These are phyloP conservation scores for Hevea brasiliensis DNA, from an alignment of 345 rosid genomes.

Conservation along the genomic window DNA sequence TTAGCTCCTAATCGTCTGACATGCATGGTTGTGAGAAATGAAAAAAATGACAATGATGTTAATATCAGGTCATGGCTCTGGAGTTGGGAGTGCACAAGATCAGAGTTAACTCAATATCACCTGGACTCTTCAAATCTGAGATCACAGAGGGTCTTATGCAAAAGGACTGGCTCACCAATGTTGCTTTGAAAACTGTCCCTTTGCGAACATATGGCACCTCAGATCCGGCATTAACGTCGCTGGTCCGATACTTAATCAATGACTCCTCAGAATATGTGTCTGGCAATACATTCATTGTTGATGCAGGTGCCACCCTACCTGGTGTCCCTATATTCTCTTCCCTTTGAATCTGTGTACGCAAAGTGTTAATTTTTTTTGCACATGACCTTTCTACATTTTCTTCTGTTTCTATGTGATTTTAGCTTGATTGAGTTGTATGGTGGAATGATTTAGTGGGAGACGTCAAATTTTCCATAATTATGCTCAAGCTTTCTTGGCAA, in stretches of 20 bases:
- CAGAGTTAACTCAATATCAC: constrained; percentile 75
- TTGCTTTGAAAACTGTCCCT: constrained; percentile 39
- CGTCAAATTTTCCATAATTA: too few species aligned
- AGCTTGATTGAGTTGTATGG: too few species aligned
- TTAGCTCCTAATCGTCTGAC: too few species aligned
- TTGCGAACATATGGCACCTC: constrained; percentile 42
- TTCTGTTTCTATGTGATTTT: too few species aligned
- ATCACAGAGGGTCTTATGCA: constrained; percentile 60
- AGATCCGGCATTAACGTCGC: constrained; percentile 71
- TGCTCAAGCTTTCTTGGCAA: too few species aligned
- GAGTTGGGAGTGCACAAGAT: constrained; percentile 69
- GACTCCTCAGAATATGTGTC: constrained; percentile 59
- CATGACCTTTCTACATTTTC: too few species aligned
- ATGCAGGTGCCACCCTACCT: constrained; percentile 58
- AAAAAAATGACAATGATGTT: neutral
- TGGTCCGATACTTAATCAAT: constrained; percentile 65
- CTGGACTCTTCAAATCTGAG: constrained; percentile 75
- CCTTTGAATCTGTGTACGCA: constrained; percentile 44
- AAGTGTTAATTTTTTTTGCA: too few species aligned
- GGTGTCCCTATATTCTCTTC: constrained; percentile 70
- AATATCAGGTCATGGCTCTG: constrained; percentile 56
- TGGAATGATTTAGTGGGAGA: too few species aligned
- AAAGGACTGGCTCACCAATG: constrained; percentile 56
- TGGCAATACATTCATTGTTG: constrained; percentile 62
- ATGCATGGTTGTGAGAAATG: neutral